phyloP scores from a whole-genome alignment of 2,329 filamentous ascomycete genomes.

The Shiraia bambusicola region DNA sequence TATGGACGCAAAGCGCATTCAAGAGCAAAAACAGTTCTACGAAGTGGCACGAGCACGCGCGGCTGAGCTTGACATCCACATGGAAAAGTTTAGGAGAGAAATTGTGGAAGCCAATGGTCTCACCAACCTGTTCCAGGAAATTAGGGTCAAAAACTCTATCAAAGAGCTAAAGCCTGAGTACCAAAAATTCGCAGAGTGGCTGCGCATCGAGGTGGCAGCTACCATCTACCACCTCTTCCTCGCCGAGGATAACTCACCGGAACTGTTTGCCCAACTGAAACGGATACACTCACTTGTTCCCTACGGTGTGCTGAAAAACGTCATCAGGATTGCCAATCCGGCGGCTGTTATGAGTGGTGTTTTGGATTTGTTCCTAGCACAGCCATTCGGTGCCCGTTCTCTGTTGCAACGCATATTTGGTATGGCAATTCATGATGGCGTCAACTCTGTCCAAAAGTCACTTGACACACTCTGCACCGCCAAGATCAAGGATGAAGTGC shows the following conservation, averaged over 20 bases:
- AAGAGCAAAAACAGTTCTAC: constrained; percentile 93
- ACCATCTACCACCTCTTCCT: constrained; percentile 97
- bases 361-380: constrained; percentile 90
- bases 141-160: constrained; percentile 85
- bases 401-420: constrained; percentile 94
- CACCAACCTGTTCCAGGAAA: constrained; percentile 89
- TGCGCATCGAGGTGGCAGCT: constrained; percentile 93
- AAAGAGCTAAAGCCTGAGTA: constrained; percentile 90
- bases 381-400: constrained; percentile 87
- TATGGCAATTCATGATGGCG: constrained; percentile 86
- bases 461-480: constrained; percentile 70
- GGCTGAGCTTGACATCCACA: constrained; percentile 92
- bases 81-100: constrained; percentile 76
- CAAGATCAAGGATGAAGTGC: constrained; percentile 79
- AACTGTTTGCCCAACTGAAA: constrained; percentile 91
- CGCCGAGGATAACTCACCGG: constrained; percentile 95
- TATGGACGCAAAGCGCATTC: constrained; percentile 83
- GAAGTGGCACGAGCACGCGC: constrained; percentile 90
- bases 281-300: constrained; percentile 93
- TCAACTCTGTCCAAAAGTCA: constrained; percentile 79
- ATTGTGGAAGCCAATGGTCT: constrained; percentile 80
- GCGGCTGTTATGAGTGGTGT: constrained; percentile 96
- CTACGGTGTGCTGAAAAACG: constrained; percentile 91
- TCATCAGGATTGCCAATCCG: constrained; percentile 93
- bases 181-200: constrained; percentile 97